Evolutionary conservation across 2,329 filamentous ascomycete species (phyloP), one percentile per base, ranked within the genome.

Genomic region (Paecilomyces sp.): DNA sequence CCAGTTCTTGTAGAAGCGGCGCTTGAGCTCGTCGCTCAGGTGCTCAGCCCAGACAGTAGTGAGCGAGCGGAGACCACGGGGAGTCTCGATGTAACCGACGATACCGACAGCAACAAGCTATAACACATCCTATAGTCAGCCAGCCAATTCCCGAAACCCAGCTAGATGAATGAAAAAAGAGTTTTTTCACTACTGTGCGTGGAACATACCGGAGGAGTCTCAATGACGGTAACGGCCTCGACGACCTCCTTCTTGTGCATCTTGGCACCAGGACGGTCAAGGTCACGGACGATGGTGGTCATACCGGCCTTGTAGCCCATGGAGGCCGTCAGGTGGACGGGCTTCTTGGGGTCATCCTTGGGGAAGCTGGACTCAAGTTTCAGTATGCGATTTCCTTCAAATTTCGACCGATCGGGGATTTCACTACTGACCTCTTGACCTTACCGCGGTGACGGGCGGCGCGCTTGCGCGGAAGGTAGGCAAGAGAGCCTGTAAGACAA

Each of bases 1-100:
- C 94, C 94, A 99, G 90, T 99, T 99, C 92, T 97, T 97, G 91
- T 99, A 99, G 91, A 99, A 99, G 79, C 94, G 91, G 77, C 94
- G 91, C 89, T 96, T 96, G 82, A 99, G 79, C 85, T 97, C 94
- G 82, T 99, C 94, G 83, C 90, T 91, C 82, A 99, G 82, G 82
- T 99, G 94, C 88, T 97, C 94, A 77, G 94, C 94, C 94, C 94
- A 99, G 79, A 99, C 91, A 78, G 94, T 97, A 80, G 92, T 97
- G 82, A 99, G 92, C 70, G 94, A 99, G 81, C 94, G 93, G 76
- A 99, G 92, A 84, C 94, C 94, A 76, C 94, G 94, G 81, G 94
- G 94, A 78, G 94, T 99, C 87, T 99, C 94, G 82, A 99, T 97
- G 87, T 99, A 99, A 79, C 94, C 94, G 79, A 99, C 94, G 80